Base-by-base conservation (phyloP, 441 rosid species). In the Melastoma candidum region DNA sequence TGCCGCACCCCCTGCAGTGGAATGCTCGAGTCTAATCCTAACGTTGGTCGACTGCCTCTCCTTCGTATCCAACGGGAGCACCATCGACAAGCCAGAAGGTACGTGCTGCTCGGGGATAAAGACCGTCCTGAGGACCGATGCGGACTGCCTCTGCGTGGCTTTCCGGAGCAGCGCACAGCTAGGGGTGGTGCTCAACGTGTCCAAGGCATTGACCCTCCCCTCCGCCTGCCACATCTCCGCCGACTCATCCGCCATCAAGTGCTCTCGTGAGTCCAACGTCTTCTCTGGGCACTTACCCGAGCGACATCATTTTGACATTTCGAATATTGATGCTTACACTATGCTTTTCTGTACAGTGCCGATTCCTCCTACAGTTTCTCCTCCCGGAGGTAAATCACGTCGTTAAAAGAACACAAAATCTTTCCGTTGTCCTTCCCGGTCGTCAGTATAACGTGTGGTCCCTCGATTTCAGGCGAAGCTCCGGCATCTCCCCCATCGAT, bases 51-150 rank as follows among this genome's bases (percentile, higher is more conserved):
- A 67, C 39, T 74, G 85, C 48, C 0, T 72, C 10, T 44, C 65
- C 1, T 74, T 61, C 53, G 13, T 79, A 17, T 24, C 46, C 7
- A 32, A 2, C 0, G 74, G 60, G 0, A 49, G 63, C 48, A 44
- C 13, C 0, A 45, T 27, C 0, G 11, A n/a, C 4, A 49, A 54
- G 26, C 71, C 71, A 0, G 7, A 17, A 5, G 24, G n/a, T 0
- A 3, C 52, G 1, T 79, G 80, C 44, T 77, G 82, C 52, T 22
- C 47, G 2, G 78, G 80, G 3, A 51, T 74, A 17, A 24, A 71
- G 44, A 24, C 61, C 0, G 63, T 74, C 44, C 2, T 72, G 2
- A 46, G 41, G 1, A 14, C 13, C 0, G 57, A 63, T 24, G 32
- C 58, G 0, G 13, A 56, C 2, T 79, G 85, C 49, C 11, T 72